These are phyloP conservation scores for Lachancea kluyveri DNA, from an alignment of 805 yeast genomes.

Conservation along the genomic window DNA sequence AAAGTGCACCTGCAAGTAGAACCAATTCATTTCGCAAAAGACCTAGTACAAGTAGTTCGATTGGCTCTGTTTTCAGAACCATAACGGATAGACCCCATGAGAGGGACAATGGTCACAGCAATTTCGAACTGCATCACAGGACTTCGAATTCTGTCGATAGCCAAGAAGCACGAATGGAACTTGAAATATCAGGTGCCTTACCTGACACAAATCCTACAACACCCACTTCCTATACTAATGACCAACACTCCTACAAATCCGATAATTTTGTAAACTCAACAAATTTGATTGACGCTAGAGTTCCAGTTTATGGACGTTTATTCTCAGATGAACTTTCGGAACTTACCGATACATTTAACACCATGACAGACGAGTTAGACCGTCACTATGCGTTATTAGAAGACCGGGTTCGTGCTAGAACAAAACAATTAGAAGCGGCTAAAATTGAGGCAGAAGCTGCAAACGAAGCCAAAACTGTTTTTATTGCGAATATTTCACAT, in stretches of 20 bases:
- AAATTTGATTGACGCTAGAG: conserved; percentile 34
- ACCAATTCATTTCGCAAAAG: conserved; percentile 8
- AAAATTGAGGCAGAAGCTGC: conserved; percentile 89
- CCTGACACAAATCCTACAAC: conserved; percentile 1
- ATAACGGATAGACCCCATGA: neutral
- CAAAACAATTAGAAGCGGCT: conserved; percentile 83
- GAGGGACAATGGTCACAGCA: too few relatives aligned
- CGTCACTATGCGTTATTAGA: conserved; percentile 80
- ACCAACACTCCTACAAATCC: conserved; percentile 13
- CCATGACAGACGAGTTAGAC: conserved; percentile 84
- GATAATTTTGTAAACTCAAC: conserved; percentile 26
- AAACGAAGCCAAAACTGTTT: conserved; percentile 92
- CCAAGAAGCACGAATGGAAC: neutral
- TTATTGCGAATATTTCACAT: conserved; percentile 87
- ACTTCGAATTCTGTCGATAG: conserved; percentile 1
- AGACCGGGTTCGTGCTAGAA: conserved; percentile 80
- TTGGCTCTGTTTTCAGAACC: conserved; percentile 1
- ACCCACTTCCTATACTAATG: conserved; percentile 7
- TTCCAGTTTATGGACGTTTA: conserved; percentile 43
- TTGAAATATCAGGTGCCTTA: neutral
- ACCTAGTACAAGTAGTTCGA: conserved; percentile 6
- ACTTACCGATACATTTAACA: conserved; percentile 80
- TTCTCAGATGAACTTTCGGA: conserved; percentile 84
- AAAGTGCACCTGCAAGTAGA: conserved; percentile 4
- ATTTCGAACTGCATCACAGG: too few relatives aligned